Evolutionary conservation across 306 rosid species (phyloP).

Genomic region (Rosa multiflora): DNA sequence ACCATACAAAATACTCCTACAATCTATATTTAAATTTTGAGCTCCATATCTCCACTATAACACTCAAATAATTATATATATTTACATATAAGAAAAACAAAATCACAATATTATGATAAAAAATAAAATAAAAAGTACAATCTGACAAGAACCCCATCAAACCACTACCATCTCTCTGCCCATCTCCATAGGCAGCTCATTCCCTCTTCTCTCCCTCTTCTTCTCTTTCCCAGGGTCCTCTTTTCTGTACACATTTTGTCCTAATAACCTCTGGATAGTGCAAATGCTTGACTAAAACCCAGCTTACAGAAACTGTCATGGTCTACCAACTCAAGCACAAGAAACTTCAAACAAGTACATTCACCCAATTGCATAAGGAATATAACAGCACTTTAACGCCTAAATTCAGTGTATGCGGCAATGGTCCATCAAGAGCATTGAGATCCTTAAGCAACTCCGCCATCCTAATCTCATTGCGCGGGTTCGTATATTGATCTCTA

Average conservation of each 20-base stretch:
- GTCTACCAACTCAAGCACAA: not conserved
- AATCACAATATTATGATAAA: not conserved
- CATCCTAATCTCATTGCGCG: conserved; percentile 64
- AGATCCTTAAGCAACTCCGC: conserved; percentile 19
- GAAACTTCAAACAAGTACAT: not conserved
- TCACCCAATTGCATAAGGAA: not conserved
- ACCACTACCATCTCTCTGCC: not conserved
- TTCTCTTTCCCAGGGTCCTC: no score
- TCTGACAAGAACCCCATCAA: not conserved
- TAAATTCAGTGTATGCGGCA: no score
- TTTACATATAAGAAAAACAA: not conserved
- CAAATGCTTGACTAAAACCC: not conserved
- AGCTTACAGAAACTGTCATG: not conserved
- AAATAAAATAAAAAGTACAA: no score
- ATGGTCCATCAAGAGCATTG: no score
- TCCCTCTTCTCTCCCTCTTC: no score
- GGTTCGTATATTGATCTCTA: conserved; percentile 77
- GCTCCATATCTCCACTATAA: not conserved
- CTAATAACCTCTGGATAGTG: not conserved
- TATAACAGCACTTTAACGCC: conserved; percentile 24
- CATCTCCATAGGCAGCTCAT: not conserved
- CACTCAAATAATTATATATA: not conserved
- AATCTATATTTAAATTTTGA: not conserved
- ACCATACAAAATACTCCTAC: not conserved
- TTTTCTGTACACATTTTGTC: no score